These are phyloP conservation scores for Antitrichia curtipendula DNA, from an alignment of 225 moss, liverwort and hornwort species.

Conservation along the genomic window DNA sequence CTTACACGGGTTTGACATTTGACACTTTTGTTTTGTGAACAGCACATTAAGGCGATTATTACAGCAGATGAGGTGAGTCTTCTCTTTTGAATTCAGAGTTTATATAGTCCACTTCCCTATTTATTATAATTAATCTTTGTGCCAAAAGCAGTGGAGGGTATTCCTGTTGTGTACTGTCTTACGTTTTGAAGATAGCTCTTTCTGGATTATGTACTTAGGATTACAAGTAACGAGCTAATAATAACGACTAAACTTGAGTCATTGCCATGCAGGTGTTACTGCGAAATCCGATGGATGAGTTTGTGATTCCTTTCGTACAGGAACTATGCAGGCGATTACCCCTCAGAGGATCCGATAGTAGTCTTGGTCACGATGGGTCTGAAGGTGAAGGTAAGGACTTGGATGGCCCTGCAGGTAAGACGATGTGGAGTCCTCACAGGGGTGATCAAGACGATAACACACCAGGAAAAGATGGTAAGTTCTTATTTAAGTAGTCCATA, in stretches of 20 bases:
- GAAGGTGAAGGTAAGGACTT: constrained; percentile 42
- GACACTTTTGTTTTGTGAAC: constrained; percentile 16
- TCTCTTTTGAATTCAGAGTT: background rate
- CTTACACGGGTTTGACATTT: background rate
- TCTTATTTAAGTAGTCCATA: background rate
- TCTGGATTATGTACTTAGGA: background rate
- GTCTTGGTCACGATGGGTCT: constrained; percentile 25
- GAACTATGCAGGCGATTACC: constrained; percentile 80
- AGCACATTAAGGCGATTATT: constrained; percentile 99
- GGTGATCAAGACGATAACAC: constrained; percentile 48
- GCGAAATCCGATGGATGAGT: constrained; percentile 73
- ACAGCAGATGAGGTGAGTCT: constrained; percentile 85
- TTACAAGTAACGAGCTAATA: background rate
- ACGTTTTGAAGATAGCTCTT: background rate
- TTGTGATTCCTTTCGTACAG: constrained; percentile 86
- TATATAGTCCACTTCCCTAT: background rate
- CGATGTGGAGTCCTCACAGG: constrained; percentile 59
- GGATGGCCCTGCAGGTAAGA: constrained; percentile 6
- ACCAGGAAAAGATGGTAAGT: constrained; percentile 58
- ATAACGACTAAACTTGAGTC: background rate
- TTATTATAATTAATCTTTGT: background rate
- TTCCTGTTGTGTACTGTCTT: background rate
- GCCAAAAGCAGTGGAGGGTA: background rate
- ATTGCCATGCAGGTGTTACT: constrained; percentile 67
- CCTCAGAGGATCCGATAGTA: constrained; percentile 19